These are phyloP conservation scores for Backusella parvicylindrica DNA, from an alignment of 192 early-diverging fungal genomes.

Conservation along the genomic window DNA sequence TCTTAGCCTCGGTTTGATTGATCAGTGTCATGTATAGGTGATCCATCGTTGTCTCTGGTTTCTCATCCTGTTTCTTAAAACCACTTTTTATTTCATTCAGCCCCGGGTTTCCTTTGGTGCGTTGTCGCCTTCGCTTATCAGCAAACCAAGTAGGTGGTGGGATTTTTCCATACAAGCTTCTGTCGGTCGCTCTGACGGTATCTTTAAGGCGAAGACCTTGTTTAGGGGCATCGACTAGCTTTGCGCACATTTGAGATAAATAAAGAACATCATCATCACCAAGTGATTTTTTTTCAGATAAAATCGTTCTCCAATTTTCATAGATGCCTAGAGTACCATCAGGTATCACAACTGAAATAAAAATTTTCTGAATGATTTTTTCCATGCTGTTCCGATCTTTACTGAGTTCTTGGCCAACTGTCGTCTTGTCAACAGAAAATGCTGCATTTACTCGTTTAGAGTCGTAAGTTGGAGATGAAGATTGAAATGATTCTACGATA, in stretches of 20 bases:
- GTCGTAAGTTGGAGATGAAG: neutral
- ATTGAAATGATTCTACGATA: slow-evolving; percentile 17
- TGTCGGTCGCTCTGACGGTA: neutral
- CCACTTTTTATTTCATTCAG: neutral
- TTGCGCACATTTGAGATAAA: slow-evolving; percentile 32
- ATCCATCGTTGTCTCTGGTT: slow-evolving; percentile 19
- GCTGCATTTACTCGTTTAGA: slow-evolving; percentile 12
- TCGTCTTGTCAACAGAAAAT: slow-evolving; percentile 11
- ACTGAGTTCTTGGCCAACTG: neutral
- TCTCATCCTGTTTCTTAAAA: neutral
- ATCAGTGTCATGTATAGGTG: neutral
- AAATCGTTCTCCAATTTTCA: slow-evolving; percentile 26
- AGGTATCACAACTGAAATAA: slow-evolving; percentile 6
- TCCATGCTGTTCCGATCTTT: neutral
- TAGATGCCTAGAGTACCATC: slow-evolving; percentile 19
- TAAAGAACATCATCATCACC: slow-evolving; percentile 21
- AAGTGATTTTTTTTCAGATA: slow-evolving; percentile 20
- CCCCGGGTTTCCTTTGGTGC: neutral
- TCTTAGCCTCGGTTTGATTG: neutral
- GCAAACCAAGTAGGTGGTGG: slow-evolving; percentile 25
- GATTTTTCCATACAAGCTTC: neutral
- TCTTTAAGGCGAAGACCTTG: slow-evolving; percentile 28
- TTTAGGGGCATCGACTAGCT: slow-evolving; percentile 32
- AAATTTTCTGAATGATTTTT: slow-evolving; percentile 4
- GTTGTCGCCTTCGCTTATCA: slow-evolving; percentile 7